These are phyloP conservation scores for Sonneratia caseolaris DNA, from an alignment of 345 rosid genomes.

Conservation along the genomic window DNA sequence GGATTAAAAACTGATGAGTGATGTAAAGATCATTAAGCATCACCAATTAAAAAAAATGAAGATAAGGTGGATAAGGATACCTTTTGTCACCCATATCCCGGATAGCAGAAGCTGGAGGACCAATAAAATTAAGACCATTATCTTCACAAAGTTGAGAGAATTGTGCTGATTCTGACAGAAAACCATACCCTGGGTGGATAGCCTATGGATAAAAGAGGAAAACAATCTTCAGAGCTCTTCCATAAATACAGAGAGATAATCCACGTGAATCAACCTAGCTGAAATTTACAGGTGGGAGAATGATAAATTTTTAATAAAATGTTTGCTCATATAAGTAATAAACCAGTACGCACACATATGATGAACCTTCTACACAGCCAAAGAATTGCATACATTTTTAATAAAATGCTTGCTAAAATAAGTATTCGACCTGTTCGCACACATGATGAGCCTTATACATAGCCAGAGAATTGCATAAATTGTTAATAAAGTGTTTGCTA, in stretches of 20 bases:
- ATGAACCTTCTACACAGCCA: slow-evolving; percentile 1
- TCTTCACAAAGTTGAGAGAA: slow-evolving; percentile 82
- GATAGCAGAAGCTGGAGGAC: slow-evolving; percentile 91
- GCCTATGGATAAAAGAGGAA: slow-evolving; percentile 42
- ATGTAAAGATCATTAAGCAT: neutral
- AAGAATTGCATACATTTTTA: neutral
- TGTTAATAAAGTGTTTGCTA: neutral
- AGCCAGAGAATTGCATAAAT: neutral
- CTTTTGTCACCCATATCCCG: slow-evolving; percentile 98
- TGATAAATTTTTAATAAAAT: neutral
- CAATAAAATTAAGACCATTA: slow-evolving; percentile 66
- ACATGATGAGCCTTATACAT: neutral
- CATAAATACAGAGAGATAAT: slow-evolving; percentile 6
- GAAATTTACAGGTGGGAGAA: neutral
- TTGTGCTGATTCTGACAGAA: slow-evolving; percentile 76
- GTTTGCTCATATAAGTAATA: neutral
- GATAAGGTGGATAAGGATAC: slow-evolving; percentile 16
- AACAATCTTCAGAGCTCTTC: slow-evolving; percentile 11
- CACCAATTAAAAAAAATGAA: neutral
- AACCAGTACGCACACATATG: neutral
- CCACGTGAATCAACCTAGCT: neutral
- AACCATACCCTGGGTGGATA: slow-evolving; percentile 87
- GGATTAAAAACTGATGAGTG: neutral
- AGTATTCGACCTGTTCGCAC: neutral
- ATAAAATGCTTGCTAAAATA: neutral